phyloP scores from a whole-genome alignment of 2,329 filamentous ascomycete species.

The Thielaviopsis musarum region DNA sequence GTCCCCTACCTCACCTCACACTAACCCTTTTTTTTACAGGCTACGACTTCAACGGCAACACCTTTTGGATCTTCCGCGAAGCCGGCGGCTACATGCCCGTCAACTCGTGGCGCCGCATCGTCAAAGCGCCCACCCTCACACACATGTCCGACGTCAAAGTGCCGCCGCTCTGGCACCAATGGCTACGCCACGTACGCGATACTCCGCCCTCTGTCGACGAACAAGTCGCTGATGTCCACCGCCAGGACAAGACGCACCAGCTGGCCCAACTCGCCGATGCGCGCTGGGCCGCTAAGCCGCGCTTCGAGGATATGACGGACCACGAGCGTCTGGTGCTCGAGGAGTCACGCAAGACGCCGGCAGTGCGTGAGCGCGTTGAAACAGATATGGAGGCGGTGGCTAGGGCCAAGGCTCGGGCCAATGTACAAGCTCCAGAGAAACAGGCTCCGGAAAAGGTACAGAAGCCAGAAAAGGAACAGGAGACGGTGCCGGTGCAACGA shows the following conservation, averaged over 20 bases:
- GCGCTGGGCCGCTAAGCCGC: slow-evolving; percentile 43
- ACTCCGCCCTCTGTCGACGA: slow-evolving; percentile 39
- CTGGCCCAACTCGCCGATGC: slow-evolving; percentile 46
- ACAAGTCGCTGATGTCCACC: slow-evolving; percentile 34
- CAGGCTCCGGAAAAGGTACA: not conserved
- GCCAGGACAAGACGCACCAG: slow-evolving; percentile 35
- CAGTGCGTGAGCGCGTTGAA: not conserved
- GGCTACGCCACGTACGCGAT: slow-evolving; percentile 43
- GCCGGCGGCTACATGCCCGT: slow-evolving; percentile 20
- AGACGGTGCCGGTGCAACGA: too few species aligned
- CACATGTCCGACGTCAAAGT: slow-evolving; percentile 40
- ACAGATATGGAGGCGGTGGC: slow-evolving; percentile 12
- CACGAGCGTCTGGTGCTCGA: slow-evolving; percentile 13
- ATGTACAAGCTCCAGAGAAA: not conserved
- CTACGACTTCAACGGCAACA: slow-evolving; percentile 47
- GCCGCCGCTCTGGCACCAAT: slow-evolving; percentile 50
- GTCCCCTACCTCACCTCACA: not conserved
- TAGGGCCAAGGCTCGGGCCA: not conserved
- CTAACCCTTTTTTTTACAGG: slow-evolving; percentile 24
- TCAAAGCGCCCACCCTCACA: slow-evolving; percentile 37
- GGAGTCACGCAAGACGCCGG: slow-evolving; percentile 1
- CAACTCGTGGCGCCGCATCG: slow-evolving; percentile 42
- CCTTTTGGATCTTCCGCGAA: slow-evolving; percentile 51
- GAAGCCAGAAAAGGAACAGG: not conserved
- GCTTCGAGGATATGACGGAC: slow-evolving; percentile 26